phyloP scores from a whole-genome alignment of 768 basidiomycete species.

The Leucogyrophana mollusca region DNA sequence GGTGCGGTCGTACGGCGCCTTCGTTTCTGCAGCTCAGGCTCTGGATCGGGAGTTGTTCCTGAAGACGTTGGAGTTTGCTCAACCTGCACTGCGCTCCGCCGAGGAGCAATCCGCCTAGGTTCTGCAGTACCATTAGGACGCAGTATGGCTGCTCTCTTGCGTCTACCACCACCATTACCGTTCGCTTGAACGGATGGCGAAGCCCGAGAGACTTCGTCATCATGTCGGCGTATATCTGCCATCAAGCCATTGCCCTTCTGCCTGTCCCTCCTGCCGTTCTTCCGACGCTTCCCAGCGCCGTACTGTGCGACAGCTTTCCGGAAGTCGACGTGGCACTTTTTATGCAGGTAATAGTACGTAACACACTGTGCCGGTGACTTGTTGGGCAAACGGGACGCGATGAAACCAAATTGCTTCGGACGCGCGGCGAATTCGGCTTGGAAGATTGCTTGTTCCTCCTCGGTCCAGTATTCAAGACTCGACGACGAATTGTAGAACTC shows the following conservation, averaged over 20 bases:
- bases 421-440: slow-evolving; percentile 77
- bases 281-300: slow-evolving; percentile 64
- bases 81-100: slow-evolving; percentile 41
- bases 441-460: slow-evolving; percentile 77
- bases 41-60: slow-evolving; percentile 62
- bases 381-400: slow-evolving; percentile 74
- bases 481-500: slow-evolving; percentile 74
- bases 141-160: slow-evolving; percentile 34
- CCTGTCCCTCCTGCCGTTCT: slow-evolving; percentile 58
- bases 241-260: slow-evolving; percentile 82
- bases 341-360: slow-evolving; percentile 92
- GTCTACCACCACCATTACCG: slow-evolving; percentile 31
- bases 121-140: slow-evolving; percentile 29
- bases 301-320: slow-evolving; percentile 68
- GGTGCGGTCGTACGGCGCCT: slow-evolving; percentile 34
- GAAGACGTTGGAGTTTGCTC: slow-evolving; percentile 47
- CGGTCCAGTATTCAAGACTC: slow-evolving; percentile 85
- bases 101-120: slow-evolving; percentile 32
- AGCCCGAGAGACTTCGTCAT: slow-evolving; percentile 42
- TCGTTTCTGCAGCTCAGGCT: slow-evolving; percentile 55
- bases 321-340: slow-evolving; percentile 86
- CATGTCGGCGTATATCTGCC: slow-evolving; percentile 77
- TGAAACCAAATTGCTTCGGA: slow-evolving; percentile 96
- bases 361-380: slow-evolving; percentile 91
- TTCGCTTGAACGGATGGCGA: slow-evolving; percentile 18